Conservation (phyloP, 495 filamentous ascomycete species). For the Haplographium delicatum region DNA sequence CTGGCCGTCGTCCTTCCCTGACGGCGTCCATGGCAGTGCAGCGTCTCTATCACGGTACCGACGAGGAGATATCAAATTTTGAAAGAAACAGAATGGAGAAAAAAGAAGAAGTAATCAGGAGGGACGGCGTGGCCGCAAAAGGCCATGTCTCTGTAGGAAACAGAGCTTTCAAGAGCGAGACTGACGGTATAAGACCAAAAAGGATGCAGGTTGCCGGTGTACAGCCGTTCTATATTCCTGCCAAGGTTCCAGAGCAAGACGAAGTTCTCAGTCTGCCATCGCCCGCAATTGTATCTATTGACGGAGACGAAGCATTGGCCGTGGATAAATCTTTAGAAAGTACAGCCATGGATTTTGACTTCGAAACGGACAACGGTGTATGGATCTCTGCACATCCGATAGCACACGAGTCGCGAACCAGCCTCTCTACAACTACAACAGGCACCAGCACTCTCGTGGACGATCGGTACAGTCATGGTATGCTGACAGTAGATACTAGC, state of each 20-base stretch:
- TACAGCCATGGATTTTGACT: constrained; percentile 19
- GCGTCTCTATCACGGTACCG: constrained; percentile 29
- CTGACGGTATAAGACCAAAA: constrained; percentile 27
- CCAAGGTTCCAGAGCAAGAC: constrained; percentile 30
- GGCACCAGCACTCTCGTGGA: constrained; percentile 8
- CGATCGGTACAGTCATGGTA: constrained; percentile 13
- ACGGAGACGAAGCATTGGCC: constrained; percentile 9
- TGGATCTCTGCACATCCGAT: constrained; percentile 22
- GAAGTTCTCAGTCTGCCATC: background rate
- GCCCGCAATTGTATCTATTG: background rate
- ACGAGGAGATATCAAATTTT: constrained; percentile 27
- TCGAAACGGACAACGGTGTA: constrained; percentile 18
- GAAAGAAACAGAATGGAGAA: constrained; percentile 26
- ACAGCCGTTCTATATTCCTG: constrained; percentile 32
- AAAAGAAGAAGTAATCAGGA: constrained; percentile 32
- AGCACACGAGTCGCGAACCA: constrained; percentile 15
- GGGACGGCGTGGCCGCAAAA: constrained; percentile 52
- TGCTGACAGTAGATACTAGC: constrained; percentile 18
- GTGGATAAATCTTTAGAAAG: constrained; percentile 18
- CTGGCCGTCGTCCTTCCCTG: constrained; percentile 18
- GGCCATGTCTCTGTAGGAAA: constrained; percentile 20
- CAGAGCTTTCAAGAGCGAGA: constrained; percentile 18
- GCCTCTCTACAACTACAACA: constrained; percentile 17
- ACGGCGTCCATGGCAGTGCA: constrained; percentile 16
- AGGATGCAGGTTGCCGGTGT: constrained; percentile 26